Conservation (phyloP, 441 rosid genomes). For the Mallotus japonicus region DNA sequence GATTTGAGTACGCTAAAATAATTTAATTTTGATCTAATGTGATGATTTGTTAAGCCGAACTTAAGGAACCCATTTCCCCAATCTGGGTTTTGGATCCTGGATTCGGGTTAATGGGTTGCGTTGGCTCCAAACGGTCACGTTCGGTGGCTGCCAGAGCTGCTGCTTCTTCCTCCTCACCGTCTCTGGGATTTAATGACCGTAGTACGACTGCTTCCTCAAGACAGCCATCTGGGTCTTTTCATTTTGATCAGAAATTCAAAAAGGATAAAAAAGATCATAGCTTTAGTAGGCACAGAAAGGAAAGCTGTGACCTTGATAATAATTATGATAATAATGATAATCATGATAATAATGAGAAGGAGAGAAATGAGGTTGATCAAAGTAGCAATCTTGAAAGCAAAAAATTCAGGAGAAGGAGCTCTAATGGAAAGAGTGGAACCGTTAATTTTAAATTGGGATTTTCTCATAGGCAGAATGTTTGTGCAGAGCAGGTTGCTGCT, state of each 20-base stretch:
- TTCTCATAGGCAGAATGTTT: slow-evolving; percentile 39
- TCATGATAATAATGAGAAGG: neutral
- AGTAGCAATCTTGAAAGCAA: slow-evolving; percentile 18
- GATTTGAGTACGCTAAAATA: neutral
- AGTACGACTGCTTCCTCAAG: slow-evolving; percentile 25
- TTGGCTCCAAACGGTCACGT: slow-evolving; percentile 49
- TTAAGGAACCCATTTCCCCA: slow-evolving; percentile 38
- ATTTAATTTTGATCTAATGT: slow-evolving; percentile 26
- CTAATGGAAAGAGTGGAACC: slow-evolving; percentile 32
- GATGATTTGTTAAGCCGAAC: slow-evolving; percentile 26
- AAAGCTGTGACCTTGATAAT: slow-evolving; percentile 5
- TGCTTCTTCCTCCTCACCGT: slow-evolving; percentile 13
- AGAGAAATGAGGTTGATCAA: slow-evolving; percentile 8
- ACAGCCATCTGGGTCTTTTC: slow-evolving; percentile 36
- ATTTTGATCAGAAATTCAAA: slow-evolving; percentile 26
- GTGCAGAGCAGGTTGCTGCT: slow-evolving; percentile 70
- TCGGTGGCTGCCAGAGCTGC: slow-evolving; percentile 21
- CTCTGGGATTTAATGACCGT: slow-evolving; percentile 19
- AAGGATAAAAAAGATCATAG: slow-evolving; percentile 31
- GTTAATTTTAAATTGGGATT: slow-evolving; percentile 46
- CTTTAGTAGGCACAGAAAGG: slow-evolving; percentile 10
- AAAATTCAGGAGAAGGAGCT: slow-evolving; percentile 41
- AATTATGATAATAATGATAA: neutral
- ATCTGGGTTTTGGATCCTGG: slow-evolving; percentile 46
- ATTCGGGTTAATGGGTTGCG: slow-evolving; percentile 71